Evolutionary conservation across 2,329 filamentous ascomycete species (phyloP), one percentile per base, ranked within the genome.

Genomic region (Talaromyces pinophilus): DNA sequence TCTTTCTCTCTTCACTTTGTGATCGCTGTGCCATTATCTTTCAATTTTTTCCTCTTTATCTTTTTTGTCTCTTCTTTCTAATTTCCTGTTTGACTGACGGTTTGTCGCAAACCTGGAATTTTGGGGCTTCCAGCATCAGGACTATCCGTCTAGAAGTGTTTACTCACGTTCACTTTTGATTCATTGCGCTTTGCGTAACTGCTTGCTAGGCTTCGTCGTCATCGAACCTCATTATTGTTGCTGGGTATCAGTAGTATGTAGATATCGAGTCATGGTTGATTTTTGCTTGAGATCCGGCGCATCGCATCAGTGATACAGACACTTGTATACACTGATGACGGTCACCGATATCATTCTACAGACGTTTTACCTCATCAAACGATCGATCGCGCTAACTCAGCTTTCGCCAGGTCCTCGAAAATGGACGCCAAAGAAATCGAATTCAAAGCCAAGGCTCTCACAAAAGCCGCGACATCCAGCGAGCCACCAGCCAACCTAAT

Each of bases 341-440:
- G 22, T 57, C n/a, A 6, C 54, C 5, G n/a, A n/a, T 8, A 25
- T 22, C 6, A 57, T 17, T 38, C 25, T 33, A 38, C n/a, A 22
- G 19, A 4, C 2, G 30, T 7, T 13, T 5, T 60, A 17, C 25
- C 1, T n/a, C 28, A 33, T 30, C 2, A 25, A 30, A 28, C 30
- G 38, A 17, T 42, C 40, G 15, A 30, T 54, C 50, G 38, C 54
- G 33, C 54, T 57, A 57, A 57, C 11, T 40, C 0, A 22, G 3
- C 30, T 8, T 15, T 17, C 5, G 7, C 6, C 22, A 60, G 38
- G 8, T 42, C 5, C 22, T 22, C n/a, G 71, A 78, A 72, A 64
- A 92, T 96, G 90, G 90, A 96, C 73, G 86, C 89, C 74, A 92
- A 92, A 80, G 91, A 94, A 76, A 90, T 97, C 64, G 87, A 90